Evolutionary conservation across 164 flowering plant genomes (phyloP).

Genomic region (Vitis rupestris): DNA sequence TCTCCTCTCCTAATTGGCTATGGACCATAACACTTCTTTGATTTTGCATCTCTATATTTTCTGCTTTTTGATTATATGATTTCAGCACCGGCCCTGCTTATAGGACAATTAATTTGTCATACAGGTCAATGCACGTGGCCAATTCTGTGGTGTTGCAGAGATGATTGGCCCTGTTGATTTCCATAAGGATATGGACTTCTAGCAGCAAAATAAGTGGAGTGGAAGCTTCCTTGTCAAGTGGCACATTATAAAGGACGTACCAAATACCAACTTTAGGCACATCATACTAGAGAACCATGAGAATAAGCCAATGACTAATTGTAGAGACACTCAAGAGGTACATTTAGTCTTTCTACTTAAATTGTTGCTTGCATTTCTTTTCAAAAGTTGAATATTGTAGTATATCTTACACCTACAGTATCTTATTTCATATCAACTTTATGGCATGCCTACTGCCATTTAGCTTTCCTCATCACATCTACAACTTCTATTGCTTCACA

Average conservation of each 20-base stretch:
- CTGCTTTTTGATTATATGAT: not conserved
- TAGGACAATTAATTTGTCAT: not conserved
- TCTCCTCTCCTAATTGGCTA: not conserved
- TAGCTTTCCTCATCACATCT: no score
- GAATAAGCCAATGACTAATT: conserved; percentile 90
- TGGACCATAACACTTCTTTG: not conserved
- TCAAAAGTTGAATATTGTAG: no score
- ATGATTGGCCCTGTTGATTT: conserved; percentile 86
- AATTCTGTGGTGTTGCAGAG: conserved; percentile 95
- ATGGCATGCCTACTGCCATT: no score
- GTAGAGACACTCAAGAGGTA: conserved; percentile 98
- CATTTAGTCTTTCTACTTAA: not conserved
- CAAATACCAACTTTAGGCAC: conserved; percentile 72
- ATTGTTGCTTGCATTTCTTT: not conserved
- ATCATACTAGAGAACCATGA: conserved; percentile 86
- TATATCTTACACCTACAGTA: no score
- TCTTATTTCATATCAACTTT: no score
- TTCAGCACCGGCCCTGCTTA: conserved; percentile 7
- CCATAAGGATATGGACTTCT: conserved; percentile 78
- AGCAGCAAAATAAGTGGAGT: conserved; percentile 98
- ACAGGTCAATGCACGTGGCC: conserved; percentile 96
- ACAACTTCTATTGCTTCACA: no score
- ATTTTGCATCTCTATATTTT: no score
- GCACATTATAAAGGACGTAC: conserved; percentile 90
- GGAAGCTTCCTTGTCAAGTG: conserved; percentile 93